Evolutionary conservation across 768 basidiomycete species (phyloP).

Genomic region (Phylloporus sp.): DNA sequence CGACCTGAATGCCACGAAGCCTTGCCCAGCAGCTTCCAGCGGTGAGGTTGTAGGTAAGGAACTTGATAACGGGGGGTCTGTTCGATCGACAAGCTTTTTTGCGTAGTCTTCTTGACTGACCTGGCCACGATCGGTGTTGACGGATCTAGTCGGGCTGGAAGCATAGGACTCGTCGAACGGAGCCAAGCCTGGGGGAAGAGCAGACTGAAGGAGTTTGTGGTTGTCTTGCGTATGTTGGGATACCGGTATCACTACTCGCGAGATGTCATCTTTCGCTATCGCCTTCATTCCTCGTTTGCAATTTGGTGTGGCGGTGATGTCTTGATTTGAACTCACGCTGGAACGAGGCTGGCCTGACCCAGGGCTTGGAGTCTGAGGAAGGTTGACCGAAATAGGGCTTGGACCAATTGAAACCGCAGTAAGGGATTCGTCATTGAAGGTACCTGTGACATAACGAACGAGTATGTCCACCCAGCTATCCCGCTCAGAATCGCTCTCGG

Average conservation of each 20-base stretch:
- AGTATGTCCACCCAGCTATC: slow-evolving; percentile 95
- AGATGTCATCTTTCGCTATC: slow-evolving; percentile 58
- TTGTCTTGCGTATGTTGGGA: slow-evolving; percentile 54
- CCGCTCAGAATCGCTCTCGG: slow-evolving; percentile 90
- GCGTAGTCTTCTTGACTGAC: slow-evolving; percentile 26
- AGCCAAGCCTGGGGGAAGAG: slow-evolving; percentile 28
- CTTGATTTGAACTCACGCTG: slow-evolving; percentile 48
- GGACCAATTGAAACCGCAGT: slow-evolving; percentile 38
- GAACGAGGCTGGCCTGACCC: slow-evolving; percentile 48
- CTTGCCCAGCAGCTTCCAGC: slow-evolving; percentile 32
- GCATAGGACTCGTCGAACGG: slow-evolving; percentile 32
- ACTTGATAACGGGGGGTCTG: slow-evolving; percentile 60
- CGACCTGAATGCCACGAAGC: slow-evolving; percentile 44
- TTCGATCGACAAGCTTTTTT: slow-evolving; percentile 43
- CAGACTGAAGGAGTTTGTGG: slow-evolving; percentile 55
- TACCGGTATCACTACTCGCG: slow-evolving; percentile 52
- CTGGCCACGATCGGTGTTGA: slow-evolving; percentile 31
- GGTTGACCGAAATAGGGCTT: slow-evolving; percentile 23
- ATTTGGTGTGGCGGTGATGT: slow-evolving; percentile 18
- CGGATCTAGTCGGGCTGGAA: slow-evolving; percentile 54
- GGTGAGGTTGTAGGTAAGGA: slow-evolving; percentile 52
- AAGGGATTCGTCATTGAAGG: slow-evolving; percentile 69
- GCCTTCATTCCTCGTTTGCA: slow-evolving; percentile 38
- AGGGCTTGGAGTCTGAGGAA: slow-evolving; percentile 22
- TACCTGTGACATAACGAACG: slow-evolving; percentile 79